Conservation (phyloP, 345 rosid species). For the Rhodomyrtus tomentosa region DNA sequence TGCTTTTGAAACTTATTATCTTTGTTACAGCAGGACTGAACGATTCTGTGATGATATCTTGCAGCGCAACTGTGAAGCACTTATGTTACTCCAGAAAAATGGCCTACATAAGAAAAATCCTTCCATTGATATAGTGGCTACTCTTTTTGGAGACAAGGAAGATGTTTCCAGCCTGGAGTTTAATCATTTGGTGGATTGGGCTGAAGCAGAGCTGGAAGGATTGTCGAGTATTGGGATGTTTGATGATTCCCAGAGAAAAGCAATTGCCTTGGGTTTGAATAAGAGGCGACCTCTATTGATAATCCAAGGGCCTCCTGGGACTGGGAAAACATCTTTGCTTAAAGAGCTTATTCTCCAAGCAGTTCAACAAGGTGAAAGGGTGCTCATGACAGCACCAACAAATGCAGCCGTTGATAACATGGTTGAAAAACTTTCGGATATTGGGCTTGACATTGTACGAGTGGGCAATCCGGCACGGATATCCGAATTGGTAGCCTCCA, state of each 20-base stretch:
- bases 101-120: slow-evolving; percentile 82
- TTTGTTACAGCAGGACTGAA: not conserved
- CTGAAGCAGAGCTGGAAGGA: slow-evolving; percentile 50
- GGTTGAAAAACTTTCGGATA: slow-evolving; percentile 78
- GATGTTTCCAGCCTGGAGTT: slow-evolving; percentile 61
- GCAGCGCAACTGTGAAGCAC: slow-evolving; percentile 96
- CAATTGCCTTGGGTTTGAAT: slow-evolving; percentile 70
- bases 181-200: slow-evolving; percentile 45
- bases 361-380: slow-evolving; percentile 88
- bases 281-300: slow-evolving; percentile 64
- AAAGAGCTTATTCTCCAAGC: slow-evolving; percentile 62
- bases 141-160: slow-evolving; percentile 80
- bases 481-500: slow-evolving; percentile 76
- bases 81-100: slow-evolving; percentile 88
- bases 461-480: slow-evolving; percentile 96
- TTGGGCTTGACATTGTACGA: slow-evolving; percentile 67
- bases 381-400: slow-evolving; percentile 89
- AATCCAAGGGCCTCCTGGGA: slow-evolving; percentile 96
- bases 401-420: slow-evolving; percentile 95
- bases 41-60: not conserved
- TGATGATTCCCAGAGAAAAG: slow-evolving; percentile 65
- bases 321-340: slow-evolving; percentile 89
- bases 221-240: slow-evolving; percentile 19
- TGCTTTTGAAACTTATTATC: not conserved
- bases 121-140: slow-evolving; percentile 64